Conservation (phyloP, 495 filamentous ascomycete genomes). For the Hypoxylon crocopeplum region DNA sequence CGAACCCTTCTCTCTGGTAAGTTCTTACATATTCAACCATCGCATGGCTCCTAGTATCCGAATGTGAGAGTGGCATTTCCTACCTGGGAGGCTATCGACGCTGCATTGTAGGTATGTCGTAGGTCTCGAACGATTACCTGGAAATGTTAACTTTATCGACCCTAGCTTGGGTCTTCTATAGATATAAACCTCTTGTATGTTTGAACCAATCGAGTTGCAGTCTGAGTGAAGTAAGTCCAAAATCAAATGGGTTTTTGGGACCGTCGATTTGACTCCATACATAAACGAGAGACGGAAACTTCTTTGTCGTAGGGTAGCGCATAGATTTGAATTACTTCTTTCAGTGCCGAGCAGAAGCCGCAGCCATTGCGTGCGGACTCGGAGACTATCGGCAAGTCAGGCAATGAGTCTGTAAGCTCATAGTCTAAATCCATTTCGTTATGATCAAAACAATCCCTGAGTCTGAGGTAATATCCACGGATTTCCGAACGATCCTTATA, state of each 20-base stretch:
- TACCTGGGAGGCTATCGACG: background rate
- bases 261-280: too few relatives aligned
- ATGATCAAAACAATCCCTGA: too few relatives aligned
- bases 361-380: background rate
- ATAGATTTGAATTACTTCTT: background rate
- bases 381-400: conserved; percentile 3
- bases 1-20: too few relatives aligned
- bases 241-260: too few relatives aligned
- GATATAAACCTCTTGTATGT: too few relatives aligned
- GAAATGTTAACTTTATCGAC: too few relatives aligned
- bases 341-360: conserved; percentile 1
- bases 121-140: background rate
- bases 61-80: background rate
- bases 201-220: too few relatives aligned
- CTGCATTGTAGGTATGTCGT: background rate
- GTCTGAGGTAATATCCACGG: background rate
- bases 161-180: too few relatives aligned
- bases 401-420: background rate
- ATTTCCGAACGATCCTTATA: background rate
- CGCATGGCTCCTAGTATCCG: too few relatives aligned
- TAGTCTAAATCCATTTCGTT: background rate
- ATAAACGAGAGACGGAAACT: background rate
- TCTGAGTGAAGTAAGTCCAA: background rate
- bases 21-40: too few relatives aligned
- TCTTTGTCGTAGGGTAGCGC: background rate